Percentiles rank a stretch among this genome's conserved stretches.
These are phyloP conservation scores for Cladophialophora chaetospira DNA, from an alignment of 2,329 filamentous ascomycete genomes.

Conservation along the genomic window DNA sequence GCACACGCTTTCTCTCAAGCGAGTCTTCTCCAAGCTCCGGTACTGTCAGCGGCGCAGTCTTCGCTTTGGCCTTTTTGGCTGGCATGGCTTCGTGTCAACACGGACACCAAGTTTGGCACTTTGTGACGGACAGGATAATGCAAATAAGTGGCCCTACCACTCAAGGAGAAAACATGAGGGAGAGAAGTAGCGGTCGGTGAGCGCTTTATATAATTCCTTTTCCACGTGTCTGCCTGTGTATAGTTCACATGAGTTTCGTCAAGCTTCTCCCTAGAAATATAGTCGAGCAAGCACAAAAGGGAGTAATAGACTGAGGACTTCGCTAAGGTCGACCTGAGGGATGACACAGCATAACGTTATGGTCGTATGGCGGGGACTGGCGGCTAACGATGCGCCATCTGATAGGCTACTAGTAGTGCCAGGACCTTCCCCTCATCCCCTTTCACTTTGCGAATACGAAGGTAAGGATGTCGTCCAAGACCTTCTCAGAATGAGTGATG, in stretches of 20 bases:
- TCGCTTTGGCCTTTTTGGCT: constrained; percentile 4
- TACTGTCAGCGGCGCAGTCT: constrained; percentile 41
- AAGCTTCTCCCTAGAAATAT: too few relatives aligned
- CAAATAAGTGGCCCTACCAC: too few relatives aligned
- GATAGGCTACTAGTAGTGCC: background rate
- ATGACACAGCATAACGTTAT: constrained; percentile 17
- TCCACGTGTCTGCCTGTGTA: too few relatives aligned
- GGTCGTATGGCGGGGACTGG: constrained; percentile 8
- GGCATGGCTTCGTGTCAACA: background rate
- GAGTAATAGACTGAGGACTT: background rate
- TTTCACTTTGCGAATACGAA: constrained; percentile 18
- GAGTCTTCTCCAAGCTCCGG: constrained; percentile 56
- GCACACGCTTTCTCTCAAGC: constrained; percentile 55
- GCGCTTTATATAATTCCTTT: too few relatives aligned
- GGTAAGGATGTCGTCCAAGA: constrained; percentile 31
- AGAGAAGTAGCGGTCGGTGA: too few relatives aligned
- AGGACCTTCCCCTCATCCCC: background rate
- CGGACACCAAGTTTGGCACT: background rate
- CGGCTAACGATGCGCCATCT: background rate
- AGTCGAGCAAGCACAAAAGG: too few relatives aligned
- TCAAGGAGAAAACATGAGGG: too few relatives aligned
- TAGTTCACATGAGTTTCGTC: too few relatives aligned
- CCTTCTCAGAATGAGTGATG: constrained; percentile 24
- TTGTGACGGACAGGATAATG: too few relatives aligned
- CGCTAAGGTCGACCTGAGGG: background rate